phyloP scores from a whole-genome alignment of 2,329 filamentous ascomycete genomes.

The Ceratocystis cacaofunesta region DNA sequence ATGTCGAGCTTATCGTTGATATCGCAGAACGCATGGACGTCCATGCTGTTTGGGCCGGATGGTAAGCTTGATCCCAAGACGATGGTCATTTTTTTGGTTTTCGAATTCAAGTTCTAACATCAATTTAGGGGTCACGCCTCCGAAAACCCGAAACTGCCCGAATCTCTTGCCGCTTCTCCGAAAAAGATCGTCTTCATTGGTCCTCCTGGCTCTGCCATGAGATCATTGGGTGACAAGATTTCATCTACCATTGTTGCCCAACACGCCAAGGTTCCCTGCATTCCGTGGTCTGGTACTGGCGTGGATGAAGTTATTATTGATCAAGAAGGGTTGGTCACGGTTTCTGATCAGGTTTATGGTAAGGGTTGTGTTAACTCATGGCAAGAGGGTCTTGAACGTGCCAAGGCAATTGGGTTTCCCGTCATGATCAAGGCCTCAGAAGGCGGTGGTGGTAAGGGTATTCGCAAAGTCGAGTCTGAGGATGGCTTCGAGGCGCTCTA shows the following conservation, averaged over 20 bases:
- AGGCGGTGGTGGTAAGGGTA: constrained; percentile 97
- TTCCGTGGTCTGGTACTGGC: constrained; percentile 97
- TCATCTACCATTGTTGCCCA: constrained; percentile 98
- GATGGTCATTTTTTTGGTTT: neutral
- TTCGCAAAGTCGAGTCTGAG: constrained; percentile 80
- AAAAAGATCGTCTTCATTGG: constrained; percentile 99
- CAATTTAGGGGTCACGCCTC: constrained; percentile 75
- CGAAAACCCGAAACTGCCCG: constrained; percentile 93
- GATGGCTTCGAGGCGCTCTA: constrained; percentile 77
- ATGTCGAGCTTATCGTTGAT: constrained; percentile 97
- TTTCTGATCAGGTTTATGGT: constrained; percentile 68
- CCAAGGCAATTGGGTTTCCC: constrained; percentile 86
- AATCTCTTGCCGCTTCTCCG: constrained; percentile 85
- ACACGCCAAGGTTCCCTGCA: constrained; percentile 89
- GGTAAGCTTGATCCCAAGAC: constrained; percentile 41
- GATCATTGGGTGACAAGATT: constrained; percentile 97
- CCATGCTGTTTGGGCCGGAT: constrained; percentile 97
- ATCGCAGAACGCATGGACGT: constrained; percentile 97
- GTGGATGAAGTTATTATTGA: constrained; percentile 71
- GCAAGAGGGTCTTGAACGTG: constrained; percentile 76
- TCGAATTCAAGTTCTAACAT: constrained; percentile 1
- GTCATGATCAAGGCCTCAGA: constrained; percentile 99
- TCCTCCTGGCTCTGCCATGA: constrained; percentile 94
- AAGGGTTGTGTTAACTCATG: constrained; percentile 84
- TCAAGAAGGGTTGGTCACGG: constrained; percentile 75